Evolutionary conservation across 306 rosid genomes (phyloP).

Genomic region (Astragalus membranaceus): DNA sequence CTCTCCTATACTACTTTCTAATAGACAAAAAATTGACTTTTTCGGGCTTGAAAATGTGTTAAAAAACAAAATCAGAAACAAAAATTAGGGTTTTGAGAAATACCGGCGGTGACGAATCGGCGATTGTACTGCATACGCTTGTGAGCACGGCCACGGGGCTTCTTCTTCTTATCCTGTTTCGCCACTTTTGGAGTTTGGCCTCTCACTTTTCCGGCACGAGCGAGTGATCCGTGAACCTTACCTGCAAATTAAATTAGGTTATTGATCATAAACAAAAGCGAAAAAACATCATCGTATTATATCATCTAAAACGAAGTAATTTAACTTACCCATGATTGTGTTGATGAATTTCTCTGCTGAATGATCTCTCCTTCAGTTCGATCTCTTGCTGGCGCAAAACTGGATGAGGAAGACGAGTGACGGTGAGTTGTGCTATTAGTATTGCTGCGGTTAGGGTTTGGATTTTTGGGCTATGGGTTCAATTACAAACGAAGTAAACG

Average conservation of each 20-base stretch:
- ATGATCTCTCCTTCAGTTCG: neutral
- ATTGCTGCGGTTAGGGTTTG: neutral
- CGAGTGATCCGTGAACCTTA: conserved; percentile 37
- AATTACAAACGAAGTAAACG: neutral
- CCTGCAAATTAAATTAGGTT: neutral
- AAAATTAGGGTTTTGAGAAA: neutral
- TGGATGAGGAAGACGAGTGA: neutral
- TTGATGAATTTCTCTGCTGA: conserved; percentile 1
- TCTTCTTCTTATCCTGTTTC: conserved; percentile 36
- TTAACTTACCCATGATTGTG: conserved; percentile 6
- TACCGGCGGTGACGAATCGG: conserved; percentile 40
- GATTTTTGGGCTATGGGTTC: neutral
- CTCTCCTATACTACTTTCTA: neutral
- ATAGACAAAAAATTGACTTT: neutral
- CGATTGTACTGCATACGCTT: conserved; percentile 42
- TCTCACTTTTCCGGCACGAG: conserved; percentile 36
- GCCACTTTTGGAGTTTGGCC: conserved; percentile 39
- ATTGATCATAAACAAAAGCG: neutral
- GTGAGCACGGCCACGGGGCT: conserved; percentile 41
- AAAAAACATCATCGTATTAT: neutral
- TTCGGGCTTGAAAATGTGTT: neutral
- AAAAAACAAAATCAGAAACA: neutral
- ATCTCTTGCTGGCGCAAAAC: neutral
- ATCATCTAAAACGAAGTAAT: neutral
- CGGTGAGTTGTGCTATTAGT: neutral